A percentile compares a stretch with the other conserved stretches of the same genome.
Evolutionary conservation across 1,284 basidiomycete species (phyloP).

Genomic region (Coniferiporia sulphurascens): DNA sequence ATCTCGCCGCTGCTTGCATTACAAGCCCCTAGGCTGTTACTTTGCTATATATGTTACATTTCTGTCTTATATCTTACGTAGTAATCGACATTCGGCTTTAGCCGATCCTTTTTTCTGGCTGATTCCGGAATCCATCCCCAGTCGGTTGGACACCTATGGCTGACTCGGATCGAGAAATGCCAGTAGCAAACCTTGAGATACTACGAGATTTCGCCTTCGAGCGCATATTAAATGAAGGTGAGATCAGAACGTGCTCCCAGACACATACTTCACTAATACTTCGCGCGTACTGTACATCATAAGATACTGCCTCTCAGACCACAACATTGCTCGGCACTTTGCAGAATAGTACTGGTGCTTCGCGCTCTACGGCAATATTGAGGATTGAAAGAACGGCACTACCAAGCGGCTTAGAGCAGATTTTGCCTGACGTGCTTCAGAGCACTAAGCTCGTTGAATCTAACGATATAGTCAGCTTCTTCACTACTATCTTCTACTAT

Average conservation of each 20-base stretch:
- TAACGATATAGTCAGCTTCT: constrained; percentile 42
- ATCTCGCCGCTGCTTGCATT: neutral
- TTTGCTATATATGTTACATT: too few relatives aligned
- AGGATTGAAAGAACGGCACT: constrained; percentile 57
- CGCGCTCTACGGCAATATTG: constrained; percentile 43
- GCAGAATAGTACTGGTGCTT: constrained; percentile 24
- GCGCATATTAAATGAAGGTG: constrained; percentile 55
- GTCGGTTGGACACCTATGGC: neutral
- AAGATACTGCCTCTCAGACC: constrained; percentile 49
- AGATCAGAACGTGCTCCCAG: neutral
- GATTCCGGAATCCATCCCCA: too few relatives aligned
- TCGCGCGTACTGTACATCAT: neutral
- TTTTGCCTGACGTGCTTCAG: constrained; percentile 27
- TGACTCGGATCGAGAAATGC: neutral
- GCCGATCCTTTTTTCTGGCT: too few relatives aligned
- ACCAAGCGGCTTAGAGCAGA: constrained; percentile 27
- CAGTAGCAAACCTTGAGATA: constrained; percentile 9
- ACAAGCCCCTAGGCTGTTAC: too few relatives aligned
- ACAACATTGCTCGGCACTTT: constrained; percentile 42
- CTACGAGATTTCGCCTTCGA: constrained; percentile 44
- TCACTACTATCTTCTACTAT: neutral
- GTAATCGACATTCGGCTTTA: too few relatives aligned
- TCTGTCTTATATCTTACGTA: too few relatives aligned
- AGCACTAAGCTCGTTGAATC: constrained; percentile 33
- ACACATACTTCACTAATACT: neutral